Percentiles rank a stretch among this genome's conserved stretches.
Conservation (phyloP, 306 rosid genomes). For the Crotalaria pallida region DNA sequence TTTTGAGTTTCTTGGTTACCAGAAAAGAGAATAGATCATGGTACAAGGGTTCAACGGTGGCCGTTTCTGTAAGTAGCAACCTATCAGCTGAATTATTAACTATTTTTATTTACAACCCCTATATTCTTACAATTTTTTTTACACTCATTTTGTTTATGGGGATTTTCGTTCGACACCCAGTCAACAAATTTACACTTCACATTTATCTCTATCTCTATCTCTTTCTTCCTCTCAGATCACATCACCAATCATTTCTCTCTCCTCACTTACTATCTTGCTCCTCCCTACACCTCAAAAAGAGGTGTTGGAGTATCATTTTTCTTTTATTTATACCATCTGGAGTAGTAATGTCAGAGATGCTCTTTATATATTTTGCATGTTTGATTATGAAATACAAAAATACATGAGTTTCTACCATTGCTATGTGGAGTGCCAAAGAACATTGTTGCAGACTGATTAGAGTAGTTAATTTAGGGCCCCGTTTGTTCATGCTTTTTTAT, state of each 20-base stretch:
- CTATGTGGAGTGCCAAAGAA: background rate
- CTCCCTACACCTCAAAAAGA: too few relatives aligned
- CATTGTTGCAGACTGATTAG: background rate
- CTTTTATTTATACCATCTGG: background rate
- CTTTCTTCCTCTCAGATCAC: too few relatives aligned
- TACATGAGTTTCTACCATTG: background rate
- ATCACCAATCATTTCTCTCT: too few relatives aligned
- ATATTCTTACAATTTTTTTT: too few relatives aligned
- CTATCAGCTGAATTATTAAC: background rate
- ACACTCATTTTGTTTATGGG: too few relatives aligned
- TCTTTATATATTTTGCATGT: background rate
- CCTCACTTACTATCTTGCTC: too few relatives aligned
- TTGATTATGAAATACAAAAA: background rate
- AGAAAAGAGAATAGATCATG: slow-evolving; percentile 87
- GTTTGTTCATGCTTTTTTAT: too few relatives aligned
- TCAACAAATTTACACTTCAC: too few relatives aligned
- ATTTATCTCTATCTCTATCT: too few relatives aligned
- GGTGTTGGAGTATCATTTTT: background rate
- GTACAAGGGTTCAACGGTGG: slow-evolving; percentile 91
- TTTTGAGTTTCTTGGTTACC: slow-evolving; percentile 89
- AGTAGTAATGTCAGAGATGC: background rate
- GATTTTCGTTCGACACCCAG: too few relatives aligned
- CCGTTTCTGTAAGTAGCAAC: slow-evolving; percentile 63
- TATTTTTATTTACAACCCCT: too few relatives aligned
- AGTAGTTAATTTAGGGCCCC: background rate